Percentiles rank a stretch among this genome's conserved stretches.
These are phyloP conservation scores for Hygrophila difformis DNA, from an alignment of 257 asterid species.

Conservation along the genomic window DNA sequence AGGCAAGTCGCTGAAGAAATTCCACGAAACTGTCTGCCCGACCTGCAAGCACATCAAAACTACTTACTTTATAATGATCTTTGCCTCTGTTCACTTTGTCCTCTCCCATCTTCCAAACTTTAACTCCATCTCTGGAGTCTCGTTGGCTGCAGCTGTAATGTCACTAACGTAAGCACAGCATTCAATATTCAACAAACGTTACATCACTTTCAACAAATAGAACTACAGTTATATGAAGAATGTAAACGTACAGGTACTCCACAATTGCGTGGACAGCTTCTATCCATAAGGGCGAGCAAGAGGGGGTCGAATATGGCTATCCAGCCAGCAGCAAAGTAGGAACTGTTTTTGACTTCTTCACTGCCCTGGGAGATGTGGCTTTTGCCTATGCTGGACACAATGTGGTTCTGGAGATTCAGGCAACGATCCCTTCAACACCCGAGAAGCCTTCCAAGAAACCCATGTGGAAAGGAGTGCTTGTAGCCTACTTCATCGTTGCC, in stretches of 20 bases:
- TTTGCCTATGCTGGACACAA: constrained; percentile 36
- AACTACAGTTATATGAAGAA: too few species aligned
- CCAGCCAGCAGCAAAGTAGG: constrained; percentile 14
- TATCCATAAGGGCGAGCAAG: constrained; percentile 30
- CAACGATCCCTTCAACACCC: constrained; percentile 30
- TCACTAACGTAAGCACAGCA: constrained; percentile 41
- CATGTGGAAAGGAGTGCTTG: constrained; percentile 34
- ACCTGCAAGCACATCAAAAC: constrained; percentile 24
- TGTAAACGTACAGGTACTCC: constrained; percentile 25
- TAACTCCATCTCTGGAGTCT: constrained; percentile 40
- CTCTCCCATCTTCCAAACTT: constrained; percentile 49
- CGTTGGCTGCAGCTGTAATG: constrained; percentile 51
- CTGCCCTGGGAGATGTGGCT: constrained; percentile 26
- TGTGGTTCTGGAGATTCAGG: constrained; percentile 34
- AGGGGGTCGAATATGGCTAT: constrained; percentile 25
- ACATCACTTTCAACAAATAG: too few species aligned
- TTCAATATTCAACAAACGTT: too few species aligned
- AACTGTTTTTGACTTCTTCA: constrained; percentile 28
- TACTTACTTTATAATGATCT: constrained; percentile 42
- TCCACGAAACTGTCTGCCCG: constrained; percentile 25
- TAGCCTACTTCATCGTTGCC: constrained; percentile 28
- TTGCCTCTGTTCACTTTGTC: constrained; percentile 36
- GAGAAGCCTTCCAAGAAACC: constrained; percentile 33
- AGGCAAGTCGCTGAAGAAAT: constrained; percentile 42
- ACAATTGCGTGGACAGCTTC: constrained; percentile 45